A percentile compares a stretch with the other conserved stretches of the same genome.
Evolutionary conservation across 176 grass and related monocot genomes (phyloP).

Genomic region (Eragrostis curvula): DNA sequence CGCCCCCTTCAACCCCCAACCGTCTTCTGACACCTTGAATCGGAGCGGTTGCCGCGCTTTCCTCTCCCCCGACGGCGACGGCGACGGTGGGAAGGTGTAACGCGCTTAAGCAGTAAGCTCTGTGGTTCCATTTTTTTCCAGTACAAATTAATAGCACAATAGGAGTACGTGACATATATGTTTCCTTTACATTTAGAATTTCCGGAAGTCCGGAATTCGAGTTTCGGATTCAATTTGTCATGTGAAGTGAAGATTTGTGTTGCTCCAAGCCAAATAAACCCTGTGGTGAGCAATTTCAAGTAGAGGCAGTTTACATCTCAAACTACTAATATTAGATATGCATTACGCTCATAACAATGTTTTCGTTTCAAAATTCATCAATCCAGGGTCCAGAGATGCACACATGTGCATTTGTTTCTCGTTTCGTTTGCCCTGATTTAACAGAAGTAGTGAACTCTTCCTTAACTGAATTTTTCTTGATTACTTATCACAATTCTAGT

Average conservation of each 20-base stretch:
- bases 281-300: conserved; percentile 13
- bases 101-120: conserved; percentile 34
- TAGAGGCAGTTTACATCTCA: neutral
- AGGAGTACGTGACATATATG: neutral
- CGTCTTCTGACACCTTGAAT: neutral
- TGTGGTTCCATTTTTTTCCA: neutral
- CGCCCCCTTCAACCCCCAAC: neutral
- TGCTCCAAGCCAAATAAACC: neutral
- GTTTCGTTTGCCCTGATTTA: neutral
- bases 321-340: conserved; percentile 2
- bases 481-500: neutral
- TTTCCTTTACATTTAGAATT: neutral
- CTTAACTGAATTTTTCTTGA: neutral
- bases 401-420: neutral
- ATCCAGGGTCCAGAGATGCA: neutral
- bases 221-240: neutral
- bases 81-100: conserved; percentile 3
- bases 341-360: neutral
- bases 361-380: neutral
- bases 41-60: neutral
- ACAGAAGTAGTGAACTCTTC: neutral
- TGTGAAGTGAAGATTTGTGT: neutral
- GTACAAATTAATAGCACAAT: neutral
- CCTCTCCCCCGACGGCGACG: too few relatives aligned
- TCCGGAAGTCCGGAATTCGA: too few relatives aligned